phyloP scores from a whole-genome alignment of 1,284 basidiomycete species.

The Cryptococcus sp. region DNA sequence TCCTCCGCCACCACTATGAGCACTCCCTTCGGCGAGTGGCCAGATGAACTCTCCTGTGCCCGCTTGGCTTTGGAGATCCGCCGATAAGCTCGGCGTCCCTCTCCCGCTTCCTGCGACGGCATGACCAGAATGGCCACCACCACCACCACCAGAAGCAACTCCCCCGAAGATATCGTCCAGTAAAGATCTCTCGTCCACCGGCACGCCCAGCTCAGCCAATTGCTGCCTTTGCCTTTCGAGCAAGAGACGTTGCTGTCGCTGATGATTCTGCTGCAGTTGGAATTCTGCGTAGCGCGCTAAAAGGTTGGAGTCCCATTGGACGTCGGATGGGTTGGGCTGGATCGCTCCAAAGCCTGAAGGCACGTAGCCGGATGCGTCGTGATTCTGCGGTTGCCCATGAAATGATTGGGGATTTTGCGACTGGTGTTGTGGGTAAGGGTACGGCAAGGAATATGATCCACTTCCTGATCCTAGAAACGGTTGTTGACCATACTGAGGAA shows the following conservation, averaged over 20 bases:
- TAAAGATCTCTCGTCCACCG: constrained; percentile 31
- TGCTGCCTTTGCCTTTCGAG: constrained; percentile 48
- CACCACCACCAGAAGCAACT: background rate
- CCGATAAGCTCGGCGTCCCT: background rate
- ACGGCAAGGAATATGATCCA: background rate
- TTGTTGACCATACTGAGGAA: constrained; percentile 1
- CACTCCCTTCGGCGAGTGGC: constrained; percentile 3
- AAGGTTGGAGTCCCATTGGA: constrained; percentile 39
- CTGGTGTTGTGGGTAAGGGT: background rate
- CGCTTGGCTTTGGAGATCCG: background rate
- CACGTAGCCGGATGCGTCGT: constrained; percentile 1
- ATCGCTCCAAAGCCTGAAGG: background rate
- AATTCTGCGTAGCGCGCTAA: constrained; percentile 48
- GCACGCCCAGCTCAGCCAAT: constrained; percentile 41
- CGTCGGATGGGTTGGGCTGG: background rate
- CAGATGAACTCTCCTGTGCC: constrained; percentile 12
- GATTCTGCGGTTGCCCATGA: background rate
- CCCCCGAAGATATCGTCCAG: constrained; percentile 40
- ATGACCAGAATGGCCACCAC: background rate
- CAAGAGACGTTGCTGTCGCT: constrained; percentile 44
- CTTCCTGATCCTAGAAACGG: background rate
- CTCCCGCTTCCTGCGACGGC: background rate
- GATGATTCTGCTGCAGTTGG: constrained; percentile 50
- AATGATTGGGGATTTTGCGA: constrained; percentile 1
- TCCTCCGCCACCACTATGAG: background rate